These are phyloP conservation scores for Fusarium sp. DNA, from an alignment of 2,329 filamentous ascomycete species.

Conservation along the genomic window DNA sequence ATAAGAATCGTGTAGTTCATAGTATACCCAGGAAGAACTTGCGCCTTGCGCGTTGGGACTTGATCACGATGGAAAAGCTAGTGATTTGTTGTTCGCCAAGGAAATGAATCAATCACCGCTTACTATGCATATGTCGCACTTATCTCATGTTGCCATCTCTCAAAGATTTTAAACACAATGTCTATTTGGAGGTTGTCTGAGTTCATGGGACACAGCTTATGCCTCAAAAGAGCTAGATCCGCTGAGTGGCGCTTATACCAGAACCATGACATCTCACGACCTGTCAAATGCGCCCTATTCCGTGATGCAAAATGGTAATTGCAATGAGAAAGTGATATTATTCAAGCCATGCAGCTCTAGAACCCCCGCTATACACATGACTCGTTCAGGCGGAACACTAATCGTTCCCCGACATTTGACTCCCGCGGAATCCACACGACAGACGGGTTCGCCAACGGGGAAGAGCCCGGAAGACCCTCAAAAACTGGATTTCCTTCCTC, in stretches of 20 bases:
- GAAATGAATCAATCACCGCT: neutral
- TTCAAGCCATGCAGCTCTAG: neutral
- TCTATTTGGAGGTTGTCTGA: neutral
- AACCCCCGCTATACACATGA: neutral
- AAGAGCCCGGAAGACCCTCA: neutral
- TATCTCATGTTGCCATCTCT: fast-evolving
- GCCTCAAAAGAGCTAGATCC: neutral
- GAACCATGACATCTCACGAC: neutral
- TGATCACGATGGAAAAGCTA: fast-evolving
- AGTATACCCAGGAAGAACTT: neutral
- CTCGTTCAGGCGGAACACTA: neutral
- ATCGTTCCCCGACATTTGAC: neutral
- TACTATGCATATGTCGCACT: neutral
- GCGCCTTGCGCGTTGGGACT: no score
- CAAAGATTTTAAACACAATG: fast-evolving
- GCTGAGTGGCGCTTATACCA: neutral
- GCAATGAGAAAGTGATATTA: neutral
- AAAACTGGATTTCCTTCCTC: neutral
- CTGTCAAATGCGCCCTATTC: neutral
- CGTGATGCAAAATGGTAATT: neutral
- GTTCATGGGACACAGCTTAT: neutral
- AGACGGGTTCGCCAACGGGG: neutral
- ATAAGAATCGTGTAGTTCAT: neutral
- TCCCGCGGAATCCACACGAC: neutral
- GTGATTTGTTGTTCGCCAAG: neutral